A percentile compares a stretch with the other conserved stretches of the same genome.
These are phyloP conservation scores for Thielaviopsis euricoi DNA, from an alignment of 2,329 filamentous ascomycete species.

Conservation along the genomic window DNA sequence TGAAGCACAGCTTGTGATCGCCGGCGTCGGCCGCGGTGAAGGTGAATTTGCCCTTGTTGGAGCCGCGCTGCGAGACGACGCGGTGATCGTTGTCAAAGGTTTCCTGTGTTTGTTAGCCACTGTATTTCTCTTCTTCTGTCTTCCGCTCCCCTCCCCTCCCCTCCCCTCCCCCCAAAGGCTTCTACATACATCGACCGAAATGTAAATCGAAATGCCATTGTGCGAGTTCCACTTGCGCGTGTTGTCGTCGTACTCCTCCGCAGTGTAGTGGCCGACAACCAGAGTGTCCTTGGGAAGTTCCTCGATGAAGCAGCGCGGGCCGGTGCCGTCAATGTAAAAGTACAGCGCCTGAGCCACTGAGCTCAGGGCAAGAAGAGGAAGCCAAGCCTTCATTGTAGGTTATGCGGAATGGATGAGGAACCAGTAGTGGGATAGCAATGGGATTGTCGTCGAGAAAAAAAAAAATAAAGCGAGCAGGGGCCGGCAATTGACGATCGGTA, in stretches of 20 bases:
- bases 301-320: constrained; percentile 94
- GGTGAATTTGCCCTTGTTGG: constrained; percentile 68
- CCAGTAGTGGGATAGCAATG: neutral
- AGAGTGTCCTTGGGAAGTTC: constrained; percentile 94
- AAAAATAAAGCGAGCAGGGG: no score
- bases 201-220: constrained; percentile 64
- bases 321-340: constrained; percentile 81
- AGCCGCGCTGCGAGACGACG: constrained; percentile 73
- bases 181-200: constrained; percentile 62
- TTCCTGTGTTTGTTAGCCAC: constrained; percentile 35
- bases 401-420: neutral
- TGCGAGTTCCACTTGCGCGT: constrained; percentile 54
- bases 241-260: constrained; percentile 66
- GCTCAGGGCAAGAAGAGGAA: constrained; percentile 50
- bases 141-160: neutral
- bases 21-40: constrained; percentile 91
- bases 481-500: neutral
- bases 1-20: constrained; percentile 92
- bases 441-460: neutral
- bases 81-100: constrained; percentile 96
- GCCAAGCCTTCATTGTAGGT: constrained; percentile 38
- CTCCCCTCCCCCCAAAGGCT: neutral
- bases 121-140: no score
- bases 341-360: constrained; percentile 64
- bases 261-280: constrained; percentile 82